Evolutionary conservation across 2,329 filamentous ascomycete genomes (phyloP), one percentile per base, ranked within the genome.

Genomic region (Nigrograna mackinnonii): DNA sequence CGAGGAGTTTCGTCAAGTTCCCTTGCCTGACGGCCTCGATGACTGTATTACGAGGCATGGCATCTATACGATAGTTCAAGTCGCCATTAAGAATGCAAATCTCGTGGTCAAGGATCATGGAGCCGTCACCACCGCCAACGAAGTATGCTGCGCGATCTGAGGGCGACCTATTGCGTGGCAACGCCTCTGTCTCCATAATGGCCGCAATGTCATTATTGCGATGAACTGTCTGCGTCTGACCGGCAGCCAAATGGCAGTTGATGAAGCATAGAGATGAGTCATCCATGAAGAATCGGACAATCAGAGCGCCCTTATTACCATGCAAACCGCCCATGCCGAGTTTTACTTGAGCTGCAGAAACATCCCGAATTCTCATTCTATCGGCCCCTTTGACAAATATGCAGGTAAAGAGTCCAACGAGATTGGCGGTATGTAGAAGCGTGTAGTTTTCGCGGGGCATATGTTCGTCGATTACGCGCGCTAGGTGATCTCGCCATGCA

Each of bases 31-130:
- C 83, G 2, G 90, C 91, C 46, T 85, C 86, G 41, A 97, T 87
- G 3, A 99, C 92, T 0, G 89, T 91, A 59, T 97, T 90, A 37
- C 94, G 88, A 14, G 90, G 90, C 83, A 97, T 96, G 18, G 91
- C 91, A 67, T 99, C 94, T 60, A 99, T 97, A 48, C 94, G 91
- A 68, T 99, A 99, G 70, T 99, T 99, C 37, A 99, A 79, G 66
- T 99, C 94, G 20, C 94, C 94, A 58, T 97, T 97, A 31, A 97
- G 73, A 35, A 99, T 84, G 67, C 92, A 96, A n/a, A 99, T 86
- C 70, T 99, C 94, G 62, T 99, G 94, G 62, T 99, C 94, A 44
- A 97, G 78, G 44, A 99, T 89, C 86, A 96, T 91, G 30, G 84
- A 86, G 5, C 94, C 94, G 64, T 99, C 94, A 33, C 94, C 94